Percentiles rank a stretch among this genome's conserved stretches.
Evolutionary conservation across 106 monocot species (phyloP).

Genomic region (Platanthera guangdongensis): DNA sequence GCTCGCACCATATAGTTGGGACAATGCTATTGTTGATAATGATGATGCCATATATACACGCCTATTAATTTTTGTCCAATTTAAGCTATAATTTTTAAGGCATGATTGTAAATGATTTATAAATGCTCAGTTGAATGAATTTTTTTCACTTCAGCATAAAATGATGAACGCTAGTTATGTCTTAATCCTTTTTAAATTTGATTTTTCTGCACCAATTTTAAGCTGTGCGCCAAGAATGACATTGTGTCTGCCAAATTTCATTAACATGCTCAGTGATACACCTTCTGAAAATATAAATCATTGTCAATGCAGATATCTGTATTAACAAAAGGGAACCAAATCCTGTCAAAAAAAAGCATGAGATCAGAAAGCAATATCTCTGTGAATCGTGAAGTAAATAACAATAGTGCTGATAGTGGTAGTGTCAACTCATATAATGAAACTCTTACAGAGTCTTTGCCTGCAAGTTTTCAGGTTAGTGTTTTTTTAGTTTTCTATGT

Average conservation of each 20-base stretch:
- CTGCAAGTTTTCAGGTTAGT: constrained; percentile 19
- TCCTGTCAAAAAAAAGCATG: constrained; percentile 28
- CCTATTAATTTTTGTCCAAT: neutral
- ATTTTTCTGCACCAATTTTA: neutral
- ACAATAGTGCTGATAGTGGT: neutral
- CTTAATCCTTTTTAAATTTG: neutral
- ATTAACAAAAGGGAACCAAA: constrained; percentile 47
- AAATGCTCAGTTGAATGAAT: neutral
- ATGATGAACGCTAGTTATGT: neutral
- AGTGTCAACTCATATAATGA: constrained; percentile 17
- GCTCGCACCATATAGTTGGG: too few species aligned
- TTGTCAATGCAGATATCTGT: constrained; percentile 34
- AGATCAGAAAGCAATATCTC: constrained; percentile 12
- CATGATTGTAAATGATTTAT: neutral
- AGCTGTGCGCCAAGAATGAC: neutral
- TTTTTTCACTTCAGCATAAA: neutral
- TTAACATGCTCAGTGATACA: neutral
- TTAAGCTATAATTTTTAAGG: neutral
- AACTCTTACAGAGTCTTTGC: constrained; percentile 14
- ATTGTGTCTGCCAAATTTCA: neutral
- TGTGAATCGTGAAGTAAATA: constrained; percentile 9
- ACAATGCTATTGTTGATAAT: too few species aligned
- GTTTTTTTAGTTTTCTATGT: too few species aligned
- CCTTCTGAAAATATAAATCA: neutral
- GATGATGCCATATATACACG: too few species aligned